Base-by-base conservation (phyloP, 116 monocot species). In the Papilionanthe hybrid region DNA sequence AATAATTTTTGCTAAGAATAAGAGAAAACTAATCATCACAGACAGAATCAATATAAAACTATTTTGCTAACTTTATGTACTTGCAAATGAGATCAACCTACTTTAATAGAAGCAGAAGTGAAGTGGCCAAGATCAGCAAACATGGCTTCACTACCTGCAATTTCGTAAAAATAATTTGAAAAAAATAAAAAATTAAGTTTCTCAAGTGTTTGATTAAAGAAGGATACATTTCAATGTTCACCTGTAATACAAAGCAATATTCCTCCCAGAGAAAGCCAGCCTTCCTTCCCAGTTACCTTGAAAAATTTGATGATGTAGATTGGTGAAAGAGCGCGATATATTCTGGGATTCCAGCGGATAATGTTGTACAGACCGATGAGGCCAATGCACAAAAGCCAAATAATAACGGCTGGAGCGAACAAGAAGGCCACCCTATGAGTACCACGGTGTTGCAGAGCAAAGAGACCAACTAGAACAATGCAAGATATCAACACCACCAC, bases 41-140 rank as follows among this genome's bases (percentile, higher is more conserved):
- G 7, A 44, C 28, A 43, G 3, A 20, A 72, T 7, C 43, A 72
- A 72, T 5, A 20, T 27, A 72, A 42, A 72, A 72, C 19, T 72
- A 18, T 49, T 27, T 75, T 10, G 27, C 49, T 6, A 73, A 15
- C 7, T 44, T 73, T 19, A 44, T 44, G 44, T n/a, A 15, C 73
- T 20, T n/a, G 27, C 23, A 66, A 19, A 72, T 42, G 27, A 55
- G 29, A 11, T 32, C 25, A 50, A 20, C 77, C 43, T 85, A 93
- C 92, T 88, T 84, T 88, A 28, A 93, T 88, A 15, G 88, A 90
- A 68, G 80, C 57, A 55, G 20, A 76, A 68, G 65, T 85, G 81
- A 90, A 93, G 79, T 90, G 93, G 7, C 93, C 88, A 79, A 90
- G 93, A 82, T 93, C 93, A 29, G 93, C 90, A 81, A 90, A 93